Base-by-base conservation (phyloP, 164 flowering plant species). In the Aristolochia californica region DNA sequence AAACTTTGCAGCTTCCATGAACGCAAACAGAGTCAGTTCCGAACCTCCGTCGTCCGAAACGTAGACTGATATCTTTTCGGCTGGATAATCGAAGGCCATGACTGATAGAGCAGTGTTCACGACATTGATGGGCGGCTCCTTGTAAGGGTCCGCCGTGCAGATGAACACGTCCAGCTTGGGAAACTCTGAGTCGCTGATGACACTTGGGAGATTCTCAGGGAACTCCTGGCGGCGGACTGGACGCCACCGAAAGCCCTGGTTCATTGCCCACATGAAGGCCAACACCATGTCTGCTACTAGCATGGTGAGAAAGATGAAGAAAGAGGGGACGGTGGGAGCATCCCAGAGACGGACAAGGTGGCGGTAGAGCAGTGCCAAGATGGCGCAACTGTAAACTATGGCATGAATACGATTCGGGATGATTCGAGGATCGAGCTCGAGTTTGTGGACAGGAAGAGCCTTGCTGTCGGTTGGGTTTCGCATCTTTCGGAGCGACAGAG, bases 341-440 rank as follows among this genome's bases (percentile, higher is more conserved):
- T 55, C 50, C 24, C 57, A 55, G 45, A 70, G 67, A 17, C 15
- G 30, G 20, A 44, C 24, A 2, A 25, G 25, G 25, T 56, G 62
- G 20, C 66, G 75, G 45, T 74, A 73, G 70, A 84, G 58, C 5
- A 85, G 66, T 30, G 80, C 64, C 1, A 70, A 4, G 55, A 82
- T 50, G 45, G 79, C 83, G 17, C 48, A 68, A 0, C 68, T 13
- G 76, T 80, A 82, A 43, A 78, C 48, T 0, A 65, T 50, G 1
- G 80, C 77, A 61, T 77, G 85, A 0, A 65, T 43, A 10, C 94
- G 88, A 77, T 83, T 79, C 43, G 68, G 45, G 27, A 28, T 1
- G 9, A 77, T 62, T 20, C 74, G 74, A 12, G 69, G 75, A 10
- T 65, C 56, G 48, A 63, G 69, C 18, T 59, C 44, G 14, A 50